Base-by-base conservation (phyloP, 495 filamentous ascomycete genomes). In the Hypoxylon crocopeplum region DNA sequence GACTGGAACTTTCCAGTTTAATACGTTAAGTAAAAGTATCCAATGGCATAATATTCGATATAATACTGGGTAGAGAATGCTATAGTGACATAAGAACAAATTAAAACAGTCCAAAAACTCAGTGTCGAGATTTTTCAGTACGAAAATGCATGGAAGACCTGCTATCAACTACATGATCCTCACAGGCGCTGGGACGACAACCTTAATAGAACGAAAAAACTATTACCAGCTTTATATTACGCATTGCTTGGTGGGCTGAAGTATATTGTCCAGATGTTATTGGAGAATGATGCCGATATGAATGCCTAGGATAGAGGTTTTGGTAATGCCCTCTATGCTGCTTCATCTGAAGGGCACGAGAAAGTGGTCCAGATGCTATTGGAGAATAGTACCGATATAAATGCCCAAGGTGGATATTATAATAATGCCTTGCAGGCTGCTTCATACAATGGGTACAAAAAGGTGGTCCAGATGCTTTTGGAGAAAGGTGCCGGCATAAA, bases 51-150 rank as follows among this genome's bases (percentile, higher is more conserved):
- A 30, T 74, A 74, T 59, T 49, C 60, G 39, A 62, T 62, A 42
- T 10, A 33, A 22, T 60, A 69, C 48, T 74, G 70, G 68, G 48
- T 64, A 38, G 46, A 45, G 25, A 51, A 71, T 56, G 64, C 62
- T 20, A 37, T 32, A 29, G 48, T 22, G 30, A 13, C 56, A 44
- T 17, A 42, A 12, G 44, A 50, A 25, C 30, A 56, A 17, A 39
- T 37, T 20, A 12, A 15, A 57, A 15, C 22, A 6, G n/a, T 21
- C 20, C 56, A 19, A 21, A 5, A 40, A 3, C 17, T 40, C 2
- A 40, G 16, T 7, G 6, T 21, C 16, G 16, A 40, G 37, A 21
- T 40, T 21, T 40, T 40, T 11, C 17, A 20, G 2, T 21, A 36
- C 24, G 27, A 21, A 11, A 32, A n/a, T 1, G 36, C 49, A 55